Percentiles rank a stretch among this genome's conserved stretches.
These are phyloP conservation scores for Schrenkiella parvula DNA, from an alignment of 345 rosid genomes.

Conservation along the genomic window DNA sequence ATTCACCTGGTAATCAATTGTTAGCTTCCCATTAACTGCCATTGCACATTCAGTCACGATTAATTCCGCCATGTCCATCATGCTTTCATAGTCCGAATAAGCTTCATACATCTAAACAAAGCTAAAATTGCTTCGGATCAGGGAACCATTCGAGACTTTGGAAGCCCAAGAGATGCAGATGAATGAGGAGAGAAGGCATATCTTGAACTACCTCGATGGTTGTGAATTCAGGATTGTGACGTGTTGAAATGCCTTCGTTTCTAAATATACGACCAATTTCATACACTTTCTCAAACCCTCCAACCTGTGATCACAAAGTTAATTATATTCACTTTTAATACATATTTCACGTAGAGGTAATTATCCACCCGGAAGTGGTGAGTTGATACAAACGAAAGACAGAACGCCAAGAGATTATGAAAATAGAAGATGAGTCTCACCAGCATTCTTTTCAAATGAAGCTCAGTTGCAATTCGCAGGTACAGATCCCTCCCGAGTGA, in stretches of 20 bases:
- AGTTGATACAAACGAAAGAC: conserved; percentile 1
- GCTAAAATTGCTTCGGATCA: conserved; percentile 6
- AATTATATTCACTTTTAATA: background rate
- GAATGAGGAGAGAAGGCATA: conserved; percentile 1
- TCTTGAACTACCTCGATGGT: conserved; percentile 77
- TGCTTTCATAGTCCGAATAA: conserved; percentile 81
- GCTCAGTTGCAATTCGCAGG: conserved; percentile 95
- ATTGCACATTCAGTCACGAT: conserved; percentile 80
- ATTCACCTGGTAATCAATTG: conserved; percentile 77
- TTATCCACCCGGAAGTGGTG: background rate
- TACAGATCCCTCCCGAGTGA: conserved; percentile 91
- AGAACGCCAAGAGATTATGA: background rate
- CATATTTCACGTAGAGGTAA: background rate
- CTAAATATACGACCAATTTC: conserved; percentile 96
- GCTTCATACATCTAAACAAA: conserved; percentile 86
- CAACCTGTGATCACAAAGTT: conserved; percentile 56
- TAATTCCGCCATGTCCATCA: conserved; percentile 93
- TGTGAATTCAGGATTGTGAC: conserved; percentile 98
- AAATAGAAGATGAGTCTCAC: conserved; percentile 35
- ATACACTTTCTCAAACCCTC: conserved; percentile 97
- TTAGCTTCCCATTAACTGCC: conserved; percentile 70
- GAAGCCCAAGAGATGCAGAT: background rate
- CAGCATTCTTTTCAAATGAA: conserved; percentile 95
- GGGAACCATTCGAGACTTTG: conserved; percentile 8
- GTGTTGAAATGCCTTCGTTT: conserved; percentile 95